Conservation (phyloP, 23 red algal species). For the Agarophyton chilense region DNA sequence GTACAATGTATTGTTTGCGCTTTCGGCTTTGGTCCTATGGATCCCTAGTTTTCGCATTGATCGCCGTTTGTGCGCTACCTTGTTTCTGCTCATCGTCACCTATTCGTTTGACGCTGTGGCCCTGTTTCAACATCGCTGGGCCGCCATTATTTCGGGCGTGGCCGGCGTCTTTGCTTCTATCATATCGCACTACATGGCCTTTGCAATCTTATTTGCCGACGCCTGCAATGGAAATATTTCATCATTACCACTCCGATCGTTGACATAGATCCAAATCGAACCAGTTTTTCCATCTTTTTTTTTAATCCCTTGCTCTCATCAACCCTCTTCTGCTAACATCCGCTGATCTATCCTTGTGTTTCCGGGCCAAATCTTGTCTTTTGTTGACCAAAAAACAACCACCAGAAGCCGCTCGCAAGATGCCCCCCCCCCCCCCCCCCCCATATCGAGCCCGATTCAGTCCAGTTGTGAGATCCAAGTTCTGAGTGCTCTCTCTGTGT, state of each 20-base stretch:
- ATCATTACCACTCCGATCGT: background rate
- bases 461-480: too few relatives aligned
- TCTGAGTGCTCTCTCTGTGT: too few relatives aligned
- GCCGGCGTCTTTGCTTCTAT: background rate
- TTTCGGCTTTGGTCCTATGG: background rate
- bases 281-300: too few relatives aligned
- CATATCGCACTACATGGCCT: conserved; percentile 1
- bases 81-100: background rate
- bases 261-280: conserved; percentile 2
- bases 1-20: background rate
- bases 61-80: background rate
- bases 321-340: background rate
- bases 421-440: too few relatives aligned
- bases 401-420: too few relatives aligned
- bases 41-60: conserved; percentile 9
- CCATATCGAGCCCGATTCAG: too few relatives aligned
- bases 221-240: background rate
- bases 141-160: background rate
- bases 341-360: background rate
- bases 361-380: too few relatives aligned
- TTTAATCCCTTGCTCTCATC: too few relatives aligned
- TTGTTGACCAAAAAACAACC: too few relatives aligned
- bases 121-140: background rate
- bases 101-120: conserved; percentile 2
- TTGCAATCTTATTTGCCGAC: background rate